A percentile compares a stretch with the other conserved stretches of the same genome.
These are phyloP conservation scores for Liquidambar formosana DNA, from an alignment of 164 flowering plant species.

Conservation along the genomic window DNA sequence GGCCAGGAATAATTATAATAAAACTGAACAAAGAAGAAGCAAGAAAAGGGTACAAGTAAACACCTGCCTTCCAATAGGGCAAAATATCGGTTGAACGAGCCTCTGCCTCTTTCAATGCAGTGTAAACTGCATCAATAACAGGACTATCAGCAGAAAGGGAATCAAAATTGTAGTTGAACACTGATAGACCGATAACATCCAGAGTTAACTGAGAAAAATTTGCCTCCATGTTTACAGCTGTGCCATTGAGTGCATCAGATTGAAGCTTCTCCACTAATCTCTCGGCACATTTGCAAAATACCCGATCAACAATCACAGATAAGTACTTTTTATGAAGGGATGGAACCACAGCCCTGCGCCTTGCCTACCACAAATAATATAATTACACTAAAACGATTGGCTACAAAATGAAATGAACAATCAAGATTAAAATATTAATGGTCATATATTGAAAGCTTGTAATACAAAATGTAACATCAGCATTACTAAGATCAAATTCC, in stretches of 20 bases:
- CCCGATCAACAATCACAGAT: conserved; percentile 84
- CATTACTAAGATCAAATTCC: too few species aligned
- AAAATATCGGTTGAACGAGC: conserved; percentile 82
- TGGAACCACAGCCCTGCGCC: conserved; percentile 95
- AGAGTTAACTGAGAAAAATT: conserved; percentile 84
- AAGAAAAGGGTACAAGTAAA: neutral
- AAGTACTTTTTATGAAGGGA: conserved; percentile 93
- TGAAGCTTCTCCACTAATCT: conserved; percentile 76
- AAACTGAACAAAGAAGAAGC: neutral
- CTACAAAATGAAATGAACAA: neutral
- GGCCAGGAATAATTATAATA: neutral
- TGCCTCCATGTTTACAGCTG: conserved; percentile 87
- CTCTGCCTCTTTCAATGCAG: conserved; percentile 92
- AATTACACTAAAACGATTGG: neutral
- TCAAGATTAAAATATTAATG: neutral
- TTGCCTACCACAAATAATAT: conserved; percentile 49
- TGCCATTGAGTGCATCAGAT: conserved; percentile 52
- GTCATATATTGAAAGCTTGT: too few species aligned
- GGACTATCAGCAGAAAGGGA: conserved; percentile 78
- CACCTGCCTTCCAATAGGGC: conserved; percentile 92
- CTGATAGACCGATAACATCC: conserved; percentile 87
- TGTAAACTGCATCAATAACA: conserved; percentile 89
- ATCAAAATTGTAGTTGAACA: conserved; percentile 93
- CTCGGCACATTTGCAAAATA: conserved; percentile 83
- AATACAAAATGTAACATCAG: too few species aligned